Evolutionary conservation across 164 flowering plant genomes (phyloP).

Genomic region (Kingdonia uniflora): DNA sequence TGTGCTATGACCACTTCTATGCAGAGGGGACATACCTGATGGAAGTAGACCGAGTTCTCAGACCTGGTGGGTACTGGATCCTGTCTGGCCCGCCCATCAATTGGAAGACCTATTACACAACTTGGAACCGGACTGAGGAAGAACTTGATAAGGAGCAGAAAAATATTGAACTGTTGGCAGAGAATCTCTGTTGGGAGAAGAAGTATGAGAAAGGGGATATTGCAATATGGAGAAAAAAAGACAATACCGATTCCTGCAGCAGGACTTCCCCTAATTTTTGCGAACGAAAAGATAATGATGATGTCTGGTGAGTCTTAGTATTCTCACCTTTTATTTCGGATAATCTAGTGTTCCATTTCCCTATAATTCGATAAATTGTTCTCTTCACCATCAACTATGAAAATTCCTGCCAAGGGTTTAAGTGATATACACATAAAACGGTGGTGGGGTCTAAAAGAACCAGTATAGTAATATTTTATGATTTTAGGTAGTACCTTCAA

Average conservation of each 20-base stretch:
- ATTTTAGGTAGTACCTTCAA: too few species aligned
- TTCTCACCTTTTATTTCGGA: background rate
- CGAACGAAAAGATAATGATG: slow-evolving; percentile 40
- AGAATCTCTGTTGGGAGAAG: slow-evolving; percentile 87
- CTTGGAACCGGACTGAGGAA: slow-evolving; percentile 77
- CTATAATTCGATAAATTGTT: too few species aligned
- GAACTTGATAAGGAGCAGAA: slow-evolving; percentile 69
- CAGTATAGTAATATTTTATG: too few species aligned
- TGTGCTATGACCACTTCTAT: background rate
- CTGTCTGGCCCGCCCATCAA: slow-evolving; percentile 95
- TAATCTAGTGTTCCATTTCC: too few species aligned
- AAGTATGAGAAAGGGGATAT: slow-evolving; percentile 88
- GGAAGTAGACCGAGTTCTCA: slow-evolving; percentile 91
- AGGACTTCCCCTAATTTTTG: slow-evolving; percentile 38
- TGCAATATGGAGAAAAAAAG: slow-evolving; percentile 68
- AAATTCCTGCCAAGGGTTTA: too few species aligned
- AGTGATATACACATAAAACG: too few species aligned
- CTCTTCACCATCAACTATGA: too few species aligned
- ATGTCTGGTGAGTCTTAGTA: slow-evolving; percentile 64
- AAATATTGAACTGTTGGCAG: slow-evolving; percentile 66
- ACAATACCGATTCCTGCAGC: slow-evolving; percentile 45
- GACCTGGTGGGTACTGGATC: slow-evolving; percentile 97
- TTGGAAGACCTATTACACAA: slow-evolving; percentile 78
- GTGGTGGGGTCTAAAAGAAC: too few species aligned
- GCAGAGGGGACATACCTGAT: slow-evolving; percentile 78